Conservation (phyloP, 208 protist species). For the Leishmania major region DNA sequence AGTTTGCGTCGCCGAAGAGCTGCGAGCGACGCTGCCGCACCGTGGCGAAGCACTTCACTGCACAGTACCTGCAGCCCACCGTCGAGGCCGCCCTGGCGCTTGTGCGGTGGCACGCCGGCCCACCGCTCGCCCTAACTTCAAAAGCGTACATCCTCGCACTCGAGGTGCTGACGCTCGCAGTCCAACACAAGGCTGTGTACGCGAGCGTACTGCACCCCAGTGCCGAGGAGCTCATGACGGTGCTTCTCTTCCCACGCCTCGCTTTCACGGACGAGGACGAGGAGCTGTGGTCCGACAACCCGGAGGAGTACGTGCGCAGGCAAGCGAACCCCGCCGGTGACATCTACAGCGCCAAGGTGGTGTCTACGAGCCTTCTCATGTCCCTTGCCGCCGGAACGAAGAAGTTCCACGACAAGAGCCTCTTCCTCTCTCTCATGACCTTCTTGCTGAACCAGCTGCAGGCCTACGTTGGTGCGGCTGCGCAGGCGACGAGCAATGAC, state of each 20-base stretch:
- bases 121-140: constrained; percentile 60
- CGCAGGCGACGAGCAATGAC: constrained; percentile 35
- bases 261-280: constrained; percentile 81
- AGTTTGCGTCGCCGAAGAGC: constrained; percentile 60
- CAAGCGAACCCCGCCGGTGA: constrained; percentile 80
- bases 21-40: constrained; percentile 60
- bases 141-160: constrained; percentile 87
- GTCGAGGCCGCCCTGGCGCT: constrained; percentile 59
- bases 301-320: constrained; percentile 91
- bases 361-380: constrained; percentile 74
- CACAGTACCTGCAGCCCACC: constrained; percentile 38
- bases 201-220: constrained; percentile 50
- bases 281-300: constrained; percentile 90
- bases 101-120: constrained; percentile 74
- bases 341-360: constrained; percentile 82
- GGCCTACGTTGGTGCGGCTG: constrained; percentile 35
- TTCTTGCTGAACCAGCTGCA: constrained; percentile 80
- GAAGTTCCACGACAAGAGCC: constrained; percentile 64
- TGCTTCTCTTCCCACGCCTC: constrained; percentile 89
- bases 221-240: constrained; percentile 72
- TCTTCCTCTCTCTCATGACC: constrained; percentile 65
- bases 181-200: constrained; percentile 52
- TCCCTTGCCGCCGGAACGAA: constrained; percentile 56
- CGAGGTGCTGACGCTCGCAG: constrained; percentile 62
- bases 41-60: constrained; percentile 58